phyloP scores from a whole-genome alignment of 2,329 filamentous ascomycete species.

The Epichloe brachyelytri region DNA sequence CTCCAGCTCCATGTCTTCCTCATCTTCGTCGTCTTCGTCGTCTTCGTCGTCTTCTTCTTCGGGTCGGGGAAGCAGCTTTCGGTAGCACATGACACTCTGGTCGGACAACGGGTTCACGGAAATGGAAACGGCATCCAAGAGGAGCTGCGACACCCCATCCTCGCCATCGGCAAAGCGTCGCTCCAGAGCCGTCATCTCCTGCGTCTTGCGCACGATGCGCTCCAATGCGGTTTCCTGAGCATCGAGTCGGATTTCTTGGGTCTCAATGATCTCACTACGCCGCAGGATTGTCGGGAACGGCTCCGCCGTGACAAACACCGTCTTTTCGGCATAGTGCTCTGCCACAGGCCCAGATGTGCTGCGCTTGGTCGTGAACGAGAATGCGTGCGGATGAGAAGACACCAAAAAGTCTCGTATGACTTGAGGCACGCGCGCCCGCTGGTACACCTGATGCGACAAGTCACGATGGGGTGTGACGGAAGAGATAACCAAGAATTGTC shows the following conservation, averaged over 20 bases:
- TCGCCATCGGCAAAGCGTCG: conserved; percentile 62
- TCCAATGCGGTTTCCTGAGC: conserved; percentile 83
- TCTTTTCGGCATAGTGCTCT: conserved; percentile 72
- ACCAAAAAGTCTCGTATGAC: conserved; percentile 79
- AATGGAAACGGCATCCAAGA: conserved; percentile 65
- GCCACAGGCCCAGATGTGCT: conserved; percentile 55
- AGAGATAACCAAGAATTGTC: conserved; percentile 77
- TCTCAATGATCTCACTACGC: conserved; percentile 68
- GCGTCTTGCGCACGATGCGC: conserved; percentile 78
- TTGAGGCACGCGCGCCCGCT: conserved; percentile 71
- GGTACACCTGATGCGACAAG: conserved; percentile 69
- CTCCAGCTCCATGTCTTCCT: conserved; percentile 25
- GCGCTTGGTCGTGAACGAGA: conserved; percentile 63
- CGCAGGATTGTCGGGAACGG: conserved; percentile 83
- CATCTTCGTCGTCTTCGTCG: conserved; percentile 15
- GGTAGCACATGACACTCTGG: conserved; percentile 68
- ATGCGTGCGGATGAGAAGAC: conserved; percentile 61
- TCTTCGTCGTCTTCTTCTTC: conserved; percentile 21
- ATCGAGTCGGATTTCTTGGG: conserved; percentile 52
- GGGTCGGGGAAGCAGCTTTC: conserved; percentile 52
- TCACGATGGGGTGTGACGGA: conserved; percentile 74
- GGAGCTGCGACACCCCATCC: conserved; percentile 50
- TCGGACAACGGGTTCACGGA: conserved; percentile 64
- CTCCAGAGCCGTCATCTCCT: conserved; percentile 67
- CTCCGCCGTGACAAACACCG: conserved; percentile 70